These are phyloP conservation scores for Phaffomyces thermotolerans DNA, from an alignment of 805 yeast species.

Conservation along the genomic window DNA sequence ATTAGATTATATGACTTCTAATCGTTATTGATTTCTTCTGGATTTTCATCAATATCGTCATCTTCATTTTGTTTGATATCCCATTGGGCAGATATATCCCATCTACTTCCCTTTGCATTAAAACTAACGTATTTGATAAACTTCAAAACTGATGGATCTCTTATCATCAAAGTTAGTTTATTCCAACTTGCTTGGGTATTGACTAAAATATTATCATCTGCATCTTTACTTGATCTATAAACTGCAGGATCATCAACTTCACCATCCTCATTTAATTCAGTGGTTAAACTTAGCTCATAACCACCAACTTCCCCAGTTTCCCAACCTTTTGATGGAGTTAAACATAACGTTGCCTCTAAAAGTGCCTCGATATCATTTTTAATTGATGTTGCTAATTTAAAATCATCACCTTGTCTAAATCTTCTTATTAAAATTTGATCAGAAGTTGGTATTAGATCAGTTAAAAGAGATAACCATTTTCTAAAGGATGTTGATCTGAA, in stretches of 20 bases:
- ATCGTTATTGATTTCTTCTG: constrained; percentile 11
- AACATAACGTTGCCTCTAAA: constrained; percentile 71
- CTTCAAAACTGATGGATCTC: constrained; percentile 83
- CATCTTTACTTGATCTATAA: constrained; percentile 49
- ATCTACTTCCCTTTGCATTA: constrained; percentile 83
- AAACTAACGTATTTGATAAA: constrained; percentile 88
- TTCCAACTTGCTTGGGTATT: constrained; percentile 85
- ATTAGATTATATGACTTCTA: too few species aligned
- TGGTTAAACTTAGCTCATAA: constrained; percentile 82
- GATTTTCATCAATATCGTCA: constrained; percentile 28
- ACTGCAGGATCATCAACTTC: constrained; percentile 76
- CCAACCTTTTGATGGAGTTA: constrained; percentile 85
- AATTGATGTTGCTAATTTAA: constrained; percentile 74
- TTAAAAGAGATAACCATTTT: constrained; percentile 59
- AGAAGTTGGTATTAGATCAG: constrained; percentile 53
- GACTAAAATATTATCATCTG: constrained; percentile 69
- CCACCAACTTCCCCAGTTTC: constrained; percentile 89
- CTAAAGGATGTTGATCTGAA: constrained; percentile 55
- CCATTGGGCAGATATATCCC: constrained; percentile 87
- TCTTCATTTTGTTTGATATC: constrained; percentile 47
- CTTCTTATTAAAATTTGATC: constrained; percentile 72
- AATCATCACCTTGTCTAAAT: constrained; percentile 93
- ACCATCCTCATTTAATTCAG: constrained; percentile 35
- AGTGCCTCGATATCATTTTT: constrained; percentile 34
- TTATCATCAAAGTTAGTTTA: constrained; percentile 60